phyloP scores from a whole-genome alignment of 129 eudicot genomes.

The Centrapalus pauciflorus region DNA sequence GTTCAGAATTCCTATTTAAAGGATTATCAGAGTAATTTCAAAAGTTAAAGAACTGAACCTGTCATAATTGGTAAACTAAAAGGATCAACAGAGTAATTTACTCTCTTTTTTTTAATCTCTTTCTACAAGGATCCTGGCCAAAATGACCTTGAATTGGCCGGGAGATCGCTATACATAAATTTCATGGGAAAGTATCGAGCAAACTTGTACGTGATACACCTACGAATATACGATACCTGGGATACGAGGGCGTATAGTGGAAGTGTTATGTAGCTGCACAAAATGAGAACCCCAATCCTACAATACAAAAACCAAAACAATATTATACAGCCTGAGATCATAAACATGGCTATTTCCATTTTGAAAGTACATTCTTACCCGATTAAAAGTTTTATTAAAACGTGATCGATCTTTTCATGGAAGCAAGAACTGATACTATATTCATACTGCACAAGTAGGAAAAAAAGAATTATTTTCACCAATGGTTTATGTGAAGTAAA shows the following conservation, averaged over 20 bases:
- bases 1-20: too few relatives aligned
- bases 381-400: slow-evolving; percentile 44
- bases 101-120: too few relatives aligned
- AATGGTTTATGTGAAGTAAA: not conserved
- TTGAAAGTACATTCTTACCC: slow-evolving; percentile 46
- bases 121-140: not conserved
- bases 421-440: slow-evolving; percentile 69
- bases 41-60: too few relatives aligned
- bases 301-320: slow-evolving; percentile 14
- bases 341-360: not conserved
- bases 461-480: not conserved
- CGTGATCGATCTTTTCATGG: slow-evolving; percentile 41
- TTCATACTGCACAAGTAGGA: slow-evolving; percentile 61
- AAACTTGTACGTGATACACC: not conserved
- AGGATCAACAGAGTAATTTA: too few relatives aligned
- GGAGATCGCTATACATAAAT: not conserved
- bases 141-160: not conserved
- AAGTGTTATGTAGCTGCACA: slow-evolving; percentile 93
- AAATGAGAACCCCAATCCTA: slow-evolving; percentile 55
- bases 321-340: not conserved
- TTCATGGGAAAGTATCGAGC: not conserved
- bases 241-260: slow-evolving; percentile 88
- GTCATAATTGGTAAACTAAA: too few relatives aligned
- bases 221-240: slow-evolving; percentile 55
- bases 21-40: too few relatives aligned